These are phyloP conservation scores for Exophiala sp. DNA, from an alignment of 2,329 filamentous ascomycete genomes.

Conservation along the genomic window DNA sequence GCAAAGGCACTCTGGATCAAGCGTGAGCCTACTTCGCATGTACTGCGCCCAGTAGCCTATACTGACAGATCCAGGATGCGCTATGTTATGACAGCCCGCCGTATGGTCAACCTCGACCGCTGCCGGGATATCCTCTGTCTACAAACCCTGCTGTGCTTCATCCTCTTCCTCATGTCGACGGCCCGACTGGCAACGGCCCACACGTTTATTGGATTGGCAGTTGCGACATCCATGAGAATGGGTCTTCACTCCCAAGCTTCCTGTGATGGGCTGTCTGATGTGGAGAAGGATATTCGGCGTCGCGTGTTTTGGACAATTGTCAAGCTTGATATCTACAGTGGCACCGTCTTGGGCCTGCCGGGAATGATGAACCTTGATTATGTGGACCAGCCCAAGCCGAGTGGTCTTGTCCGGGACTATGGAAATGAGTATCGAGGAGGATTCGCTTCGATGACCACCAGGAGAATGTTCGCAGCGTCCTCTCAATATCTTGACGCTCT, in stretches of 20 bases:
- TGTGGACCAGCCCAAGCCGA: slow-evolving; percentile 19
- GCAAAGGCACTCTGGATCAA: slow-evolving; percentile 16
- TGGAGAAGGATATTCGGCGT: slow-evolving; percentile 10
- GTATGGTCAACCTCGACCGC: slow-evolving; percentile 18
- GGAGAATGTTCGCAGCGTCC: slow-evolving; percentile 17
- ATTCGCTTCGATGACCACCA: slow-evolving; percentile 7
- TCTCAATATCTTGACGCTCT: slow-evolving; percentile 20
- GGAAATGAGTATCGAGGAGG: slow-evolving; percentile 6
- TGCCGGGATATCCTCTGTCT: slow-evolving; percentile 14
- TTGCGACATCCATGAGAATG: slow-evolving; percentile 18
- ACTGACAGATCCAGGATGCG: slow-evolving; percentile 15
- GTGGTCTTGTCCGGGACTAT: slow-evolving; percentile 11
- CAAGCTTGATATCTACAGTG: slow-evolving; percentile 24
- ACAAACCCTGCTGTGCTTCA: slow-evolving; percentile 17
- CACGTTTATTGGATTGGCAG: slow-evolving; percentile 16
- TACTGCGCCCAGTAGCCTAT: background rate
- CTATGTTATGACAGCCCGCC: slow-evolving; percentile 18
- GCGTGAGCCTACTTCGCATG: slow-evolving; percentile 11
- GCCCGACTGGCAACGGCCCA: slow-evolving; percentile 19
- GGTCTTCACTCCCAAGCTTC: slow-evolving; percentile 20
- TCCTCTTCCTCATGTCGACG: slow-evolving; percentile 23
- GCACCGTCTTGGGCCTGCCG: slow-evolving; percentile 19
- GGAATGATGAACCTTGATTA: slow-evolving; percentile 19
- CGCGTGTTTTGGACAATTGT: slow-evolving; percentile 21
- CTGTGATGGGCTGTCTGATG: slow-evolving; percentile 8